These are phyloP conservation scores for Epichloe aotearoae DNA, from an alignment of 2,329 filamentous ascomycete species.

Conservation along the genomic window DNA sequence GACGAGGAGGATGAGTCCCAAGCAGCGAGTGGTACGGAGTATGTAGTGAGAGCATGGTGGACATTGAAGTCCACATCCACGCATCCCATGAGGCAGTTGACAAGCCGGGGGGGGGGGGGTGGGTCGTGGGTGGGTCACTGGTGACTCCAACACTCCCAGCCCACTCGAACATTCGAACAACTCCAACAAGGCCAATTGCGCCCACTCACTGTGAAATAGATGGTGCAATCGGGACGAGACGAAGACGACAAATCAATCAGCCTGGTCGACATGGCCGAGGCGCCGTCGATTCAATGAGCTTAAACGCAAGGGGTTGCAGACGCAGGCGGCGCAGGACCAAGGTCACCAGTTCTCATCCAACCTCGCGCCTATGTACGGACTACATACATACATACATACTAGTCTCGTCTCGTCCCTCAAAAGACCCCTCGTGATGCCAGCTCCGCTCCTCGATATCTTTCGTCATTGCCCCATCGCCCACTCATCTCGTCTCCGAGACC, in stretches of 20 bases:
- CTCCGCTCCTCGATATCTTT: not conserved
- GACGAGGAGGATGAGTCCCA: slow-evolving; percentile 1
- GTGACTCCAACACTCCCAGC: too few relatives aligned
- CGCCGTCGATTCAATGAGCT: too few relatives aligned
- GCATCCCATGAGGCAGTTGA: slow-evolving; percentile 5
- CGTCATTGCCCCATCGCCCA: not conserved
- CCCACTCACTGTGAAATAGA: too few relatives aligned
- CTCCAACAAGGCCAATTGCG: not conserved
- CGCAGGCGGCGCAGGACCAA: too few relatives aligned
- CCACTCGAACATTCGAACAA: not conserved
- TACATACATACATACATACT: too few relatives aligned
- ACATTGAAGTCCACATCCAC: not conserved
- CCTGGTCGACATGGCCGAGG: too few relatives aligned
- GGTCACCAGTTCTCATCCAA: not conserved
- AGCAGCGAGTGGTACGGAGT: not conserved
- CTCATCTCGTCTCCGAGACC: not conserved
- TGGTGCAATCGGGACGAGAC: too few relatives aligned
- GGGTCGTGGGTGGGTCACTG: too few relatives aligned
- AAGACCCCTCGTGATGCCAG: not conserved
- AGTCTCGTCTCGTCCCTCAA: not conserved
- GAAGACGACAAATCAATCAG: too few relatives aligned
- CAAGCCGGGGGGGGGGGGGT: not conserved
- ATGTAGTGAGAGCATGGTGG: not conserved
- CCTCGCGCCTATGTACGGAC: not conserved
- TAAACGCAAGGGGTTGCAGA: too few relatives aligned